Base-by-base conservation (phyloP, 2,329 filamentous ascomycete species). In the Apiospora kogelbergensis region DNA sequence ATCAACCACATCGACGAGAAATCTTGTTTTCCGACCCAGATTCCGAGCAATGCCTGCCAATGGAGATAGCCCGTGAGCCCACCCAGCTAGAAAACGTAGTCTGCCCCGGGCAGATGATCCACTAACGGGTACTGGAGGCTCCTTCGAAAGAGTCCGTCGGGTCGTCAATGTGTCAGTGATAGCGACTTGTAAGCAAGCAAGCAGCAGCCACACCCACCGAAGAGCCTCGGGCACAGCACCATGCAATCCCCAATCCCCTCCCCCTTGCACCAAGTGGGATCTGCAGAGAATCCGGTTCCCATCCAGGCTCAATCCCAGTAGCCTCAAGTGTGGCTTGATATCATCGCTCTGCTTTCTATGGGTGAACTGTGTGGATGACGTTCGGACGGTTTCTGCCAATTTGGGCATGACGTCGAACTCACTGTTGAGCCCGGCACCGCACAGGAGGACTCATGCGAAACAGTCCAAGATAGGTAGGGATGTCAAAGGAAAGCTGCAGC, bases 311-410 rank as follows among this genome's bases (percentile, higher is more conserved):
- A 20, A 41, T 37, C 44, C 53, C 24, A 53, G 66, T 68, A 70
- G 66, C 66, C 60, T 65, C 68, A 70, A 67, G 40, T 70, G 68
- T 70, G 68, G 68, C 68, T 69, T 70, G 68, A 70, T 67, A 67
- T 67, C 65, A 69, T 69, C 68, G 53, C 30, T 48, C 63, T 22
- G 44, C 42, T 66, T 46, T 53, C 30, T 60, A 60, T 60, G 53
- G 20, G 63, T 44, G 26, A 45, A 53, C 68, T 65, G 37, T 45
- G 26, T 30, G 65, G 48, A 70, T 70, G 68, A 70, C 68, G 68
- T 70, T 66, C 68, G 17, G 46, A 30, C 44, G 57, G 46, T 65
- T 70, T 63, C 57, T 48, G 22, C 42, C 42, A 42, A 40, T 66
- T 48, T 42, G 26, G 40, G 48, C 65, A 69, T 69, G 68, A 69